Percentiles rank a stretch among this genome's conserved stretches.
phyloP scores from a whole-genome alignment of 1,284 basidiomycete genomes.

The Trametes polyzona region DNA sequence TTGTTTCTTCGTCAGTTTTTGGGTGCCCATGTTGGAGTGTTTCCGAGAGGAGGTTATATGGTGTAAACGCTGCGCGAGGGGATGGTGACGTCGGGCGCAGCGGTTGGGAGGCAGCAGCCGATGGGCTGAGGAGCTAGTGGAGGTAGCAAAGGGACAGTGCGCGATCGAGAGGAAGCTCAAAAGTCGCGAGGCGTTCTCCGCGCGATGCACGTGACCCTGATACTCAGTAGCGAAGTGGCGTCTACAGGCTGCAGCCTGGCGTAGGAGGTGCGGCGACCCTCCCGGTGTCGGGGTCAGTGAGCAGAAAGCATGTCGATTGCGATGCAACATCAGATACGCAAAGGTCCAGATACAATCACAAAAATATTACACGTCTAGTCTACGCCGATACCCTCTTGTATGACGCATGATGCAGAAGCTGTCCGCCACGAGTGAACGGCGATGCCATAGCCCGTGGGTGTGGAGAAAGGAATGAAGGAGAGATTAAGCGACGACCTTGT shows the following conservation, averaged over 20 bases:
- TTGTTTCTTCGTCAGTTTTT: slow-evolving; percentile 82
- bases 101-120: background rate
- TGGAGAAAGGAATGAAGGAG: background rate
- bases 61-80: background rate
- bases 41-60: background rate
- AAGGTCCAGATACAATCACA: slow-evolving; percentile 23
- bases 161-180: background rate
- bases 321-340: slow-evolving; percentile 15
- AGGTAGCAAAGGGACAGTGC: too few relatives aligned
- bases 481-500: slow-evolving; percentile 65
- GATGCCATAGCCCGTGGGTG: background rate
- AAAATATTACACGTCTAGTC: slow-evolving; percentile 31
- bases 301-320: slow-evolving; percentile 8
- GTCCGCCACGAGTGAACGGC: background rate
- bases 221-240: too few relatives aligned
- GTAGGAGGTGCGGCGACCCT: background rate
- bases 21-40: slow-evolving; percentile 21
- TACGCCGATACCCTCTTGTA: slow-evolving; percentile 11
- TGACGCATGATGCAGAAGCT: slow-evolving; percentile 1
- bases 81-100: background rate
- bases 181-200: background rate
- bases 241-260: too few relatives aligned
- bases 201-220: background rate
- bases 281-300: background rate
- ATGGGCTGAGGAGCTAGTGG: background rate